phyloP scores from a whole-genome alignment of 2,329 filamentous ascomycete genomes.

The Byssochlamys sp. region DNA sequence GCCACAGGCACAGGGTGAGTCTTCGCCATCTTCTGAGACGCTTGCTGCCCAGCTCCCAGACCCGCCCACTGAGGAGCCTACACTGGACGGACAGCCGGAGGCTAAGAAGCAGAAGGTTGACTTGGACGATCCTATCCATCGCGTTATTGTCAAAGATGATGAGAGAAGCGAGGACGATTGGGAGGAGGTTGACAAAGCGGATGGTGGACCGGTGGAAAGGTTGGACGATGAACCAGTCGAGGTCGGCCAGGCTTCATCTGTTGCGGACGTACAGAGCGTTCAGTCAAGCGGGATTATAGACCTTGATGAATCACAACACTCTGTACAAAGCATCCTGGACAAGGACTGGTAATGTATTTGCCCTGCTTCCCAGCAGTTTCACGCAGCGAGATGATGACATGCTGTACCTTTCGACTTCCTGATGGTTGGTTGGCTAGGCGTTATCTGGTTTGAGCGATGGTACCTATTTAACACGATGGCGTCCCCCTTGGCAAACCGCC shows the following conservation, averaged over 20 bases:
- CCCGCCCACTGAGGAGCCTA: slow-evolving; percentile 39
- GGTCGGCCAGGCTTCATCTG: slow-evolving; percentile 19
- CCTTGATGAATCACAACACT: slow-evolving; percentile 13
- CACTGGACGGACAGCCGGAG: slow-evolving; percentile 33
- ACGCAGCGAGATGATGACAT: not conserved
- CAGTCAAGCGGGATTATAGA: slow-evolving; percentile 24
- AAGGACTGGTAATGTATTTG: slow-evolving; percentile 13
- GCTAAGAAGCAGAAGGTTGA: slow-evolving; percentile 40
- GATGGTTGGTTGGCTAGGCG: not conserved
- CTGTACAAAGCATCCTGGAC: slow-evolving; percentile 11
- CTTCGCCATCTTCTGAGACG: slow-evolving; percentile 14
- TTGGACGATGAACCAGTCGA: slow-evolving; percentile 26
- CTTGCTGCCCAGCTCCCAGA: slow-evolving; percentile 40
- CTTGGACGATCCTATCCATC: slow-evolving; percentile 1
- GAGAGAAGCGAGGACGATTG: slow-evolving; percentile 30
- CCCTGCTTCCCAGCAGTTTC: not conserved
- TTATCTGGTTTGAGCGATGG: not conserved
- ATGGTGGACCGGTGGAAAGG: slow-evolving; percentile 15
- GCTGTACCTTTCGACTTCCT: not conserved
- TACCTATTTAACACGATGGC: not conserved
- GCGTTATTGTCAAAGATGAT: slow-evolving; percentile 10
- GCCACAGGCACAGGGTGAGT: slow-evolving; percentile 17
- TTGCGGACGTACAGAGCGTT: slow-evolving; percentile 25
- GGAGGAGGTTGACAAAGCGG: slow-evolving; percentile 28
- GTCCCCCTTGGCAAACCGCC: not conserved